Evolutionary conservation across 306 rosid genomes (phyloP).

Genomic region (Inga oerstediana): DNA sequence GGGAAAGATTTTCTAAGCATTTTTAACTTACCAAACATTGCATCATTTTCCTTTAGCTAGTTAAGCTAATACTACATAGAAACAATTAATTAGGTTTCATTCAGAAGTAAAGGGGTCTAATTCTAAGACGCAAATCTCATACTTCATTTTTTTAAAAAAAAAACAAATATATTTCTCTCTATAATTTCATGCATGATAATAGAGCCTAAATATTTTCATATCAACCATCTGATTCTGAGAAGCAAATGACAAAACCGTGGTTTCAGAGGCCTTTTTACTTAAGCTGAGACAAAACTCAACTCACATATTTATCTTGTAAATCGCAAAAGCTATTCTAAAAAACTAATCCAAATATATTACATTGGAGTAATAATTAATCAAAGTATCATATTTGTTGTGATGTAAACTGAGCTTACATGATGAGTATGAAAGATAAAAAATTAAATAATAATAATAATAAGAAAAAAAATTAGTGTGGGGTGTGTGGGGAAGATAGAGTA

Average conservation of each 20-base stretch:
- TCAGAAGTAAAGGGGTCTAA: background rate
- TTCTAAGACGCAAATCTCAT: background rate
- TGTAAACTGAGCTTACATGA: background rate
- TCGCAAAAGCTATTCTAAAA: no score
- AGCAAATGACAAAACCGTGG: no score
- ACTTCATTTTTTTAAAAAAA: background rate
- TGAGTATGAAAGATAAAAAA: background rate
- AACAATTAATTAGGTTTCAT: no score
- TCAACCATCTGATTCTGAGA: background rate
- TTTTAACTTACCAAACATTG: no score
- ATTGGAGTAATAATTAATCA: background rate
- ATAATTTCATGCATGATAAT: background rate
- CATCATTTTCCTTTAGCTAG: no score
- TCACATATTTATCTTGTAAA: no score
- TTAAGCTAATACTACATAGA: no score
- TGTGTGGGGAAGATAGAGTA: background rate
- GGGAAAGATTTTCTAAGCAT: background rate
- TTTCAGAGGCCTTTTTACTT: no score
- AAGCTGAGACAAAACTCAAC: no score
- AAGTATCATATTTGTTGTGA: background rate
- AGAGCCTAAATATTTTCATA: background rate
- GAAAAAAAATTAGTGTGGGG: background rate
- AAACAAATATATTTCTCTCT: background rate
- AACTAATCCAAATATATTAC: no score
- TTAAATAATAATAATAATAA: background rate